phyloP scores from a whole-genome alignment of 495 filamentous ascomycete genomes.

The Letharia columbiana region DNA sequence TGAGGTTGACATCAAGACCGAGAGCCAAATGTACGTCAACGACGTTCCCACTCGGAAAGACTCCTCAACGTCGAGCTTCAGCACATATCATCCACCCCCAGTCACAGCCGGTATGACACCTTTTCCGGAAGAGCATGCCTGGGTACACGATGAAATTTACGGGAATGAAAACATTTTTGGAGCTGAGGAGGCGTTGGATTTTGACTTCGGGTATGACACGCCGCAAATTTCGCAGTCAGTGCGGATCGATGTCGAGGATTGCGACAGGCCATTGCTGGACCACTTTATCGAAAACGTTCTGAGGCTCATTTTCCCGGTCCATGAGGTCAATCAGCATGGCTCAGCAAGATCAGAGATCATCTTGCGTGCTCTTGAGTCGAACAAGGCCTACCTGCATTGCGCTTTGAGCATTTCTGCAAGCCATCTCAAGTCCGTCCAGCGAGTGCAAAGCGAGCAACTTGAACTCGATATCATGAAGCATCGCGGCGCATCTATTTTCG shows the following conservation, averaged over 20 bases:
- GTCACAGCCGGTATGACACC: constrained; percentile 51
- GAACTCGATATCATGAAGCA: constrained; percentile 93
- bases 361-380: constrained; percentile 74
- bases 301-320: constrained; percentile 79
- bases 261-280: constrained; percentile 76
- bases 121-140: constrained; percentile 59
- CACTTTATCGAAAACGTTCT: constrained; percentile 88
- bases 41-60: constrained; percentile 76
- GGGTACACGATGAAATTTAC: constrained; percentile 67
- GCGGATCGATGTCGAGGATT: constrained; percentile 78
- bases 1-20: constrained; percentile 92
- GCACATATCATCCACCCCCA: constrained; percentile 71
- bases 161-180: constrained; percentile 38
- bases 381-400: constrained; percentile 90
- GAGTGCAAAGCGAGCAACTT: constrained; percentile 62
- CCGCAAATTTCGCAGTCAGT: constrained; percentile 49
- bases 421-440: constrained; percentile 73
- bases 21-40: constrained; percentile 89
- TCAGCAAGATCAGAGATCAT: constrained; percentile 69
- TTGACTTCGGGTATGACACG: constrained; percentile 63
- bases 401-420: constrained; percentile 94
- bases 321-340: constrained; percentile 80
- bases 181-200: constrained; percentile 55
- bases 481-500: constrained; percentile 76
- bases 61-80: constrained; percentile 80